Evolutionary conservation across 371 early-diverging fungal genomes (phyloP).

Genomic region (Coemansia sp.): DNA sequence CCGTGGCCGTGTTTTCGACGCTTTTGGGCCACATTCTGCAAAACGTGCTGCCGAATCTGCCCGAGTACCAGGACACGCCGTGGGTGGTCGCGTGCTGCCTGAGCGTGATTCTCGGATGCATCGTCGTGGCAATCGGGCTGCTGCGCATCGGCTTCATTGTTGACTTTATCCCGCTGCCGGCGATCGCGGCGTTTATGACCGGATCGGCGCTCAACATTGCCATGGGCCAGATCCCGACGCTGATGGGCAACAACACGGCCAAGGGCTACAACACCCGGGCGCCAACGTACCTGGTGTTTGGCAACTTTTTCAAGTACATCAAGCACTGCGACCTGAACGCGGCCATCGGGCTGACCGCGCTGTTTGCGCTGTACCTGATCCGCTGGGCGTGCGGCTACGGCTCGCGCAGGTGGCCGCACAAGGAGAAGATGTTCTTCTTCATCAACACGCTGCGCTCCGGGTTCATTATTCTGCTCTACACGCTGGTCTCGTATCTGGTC

Average conservation of each 20-base stretch:
- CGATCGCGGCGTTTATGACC: constrained; percentile 72
- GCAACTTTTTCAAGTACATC: constrained; percentile 53
- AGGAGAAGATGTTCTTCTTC: constrained; percentile 52
- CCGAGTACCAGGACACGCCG: constrained; percentile 41
- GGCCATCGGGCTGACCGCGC: constrained; percentile 46
- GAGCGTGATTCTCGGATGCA: constrained; percentile 48
- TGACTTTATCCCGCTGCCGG: constrained; percentile 78
- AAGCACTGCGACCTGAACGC: constrained; percentile 44
- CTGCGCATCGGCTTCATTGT: constrained; percentile 77
- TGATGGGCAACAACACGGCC: constrained; percentile 61
- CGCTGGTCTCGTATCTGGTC: constrained; percentile 67
- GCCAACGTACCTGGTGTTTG: constrained; percentile 46
- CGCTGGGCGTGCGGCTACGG: constrained; percentile 28
- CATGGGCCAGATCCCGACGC: constrained; percentile 70
- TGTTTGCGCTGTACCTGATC: constrained; percentile 34
- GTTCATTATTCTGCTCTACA: constrained; percentile 74
- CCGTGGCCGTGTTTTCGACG: constrained; percentile 82
- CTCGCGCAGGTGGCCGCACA: constrained; percentile 43
- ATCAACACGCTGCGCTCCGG: constrained; percentile 62
- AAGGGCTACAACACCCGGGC: constrained; percentile 40
- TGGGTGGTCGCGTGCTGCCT: constrained; percentile 58
- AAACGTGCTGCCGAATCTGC: constrained; percentile 51
- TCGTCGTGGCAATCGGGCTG: constrained; percentile 66
- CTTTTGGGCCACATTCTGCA: constrained; percentile 67
- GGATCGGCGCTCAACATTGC: constrained; percentile 77